Evolutionary conservation across 345 rosid species (phyloP).

Genomic region (Cardiospermum halicacabum): DNA sequence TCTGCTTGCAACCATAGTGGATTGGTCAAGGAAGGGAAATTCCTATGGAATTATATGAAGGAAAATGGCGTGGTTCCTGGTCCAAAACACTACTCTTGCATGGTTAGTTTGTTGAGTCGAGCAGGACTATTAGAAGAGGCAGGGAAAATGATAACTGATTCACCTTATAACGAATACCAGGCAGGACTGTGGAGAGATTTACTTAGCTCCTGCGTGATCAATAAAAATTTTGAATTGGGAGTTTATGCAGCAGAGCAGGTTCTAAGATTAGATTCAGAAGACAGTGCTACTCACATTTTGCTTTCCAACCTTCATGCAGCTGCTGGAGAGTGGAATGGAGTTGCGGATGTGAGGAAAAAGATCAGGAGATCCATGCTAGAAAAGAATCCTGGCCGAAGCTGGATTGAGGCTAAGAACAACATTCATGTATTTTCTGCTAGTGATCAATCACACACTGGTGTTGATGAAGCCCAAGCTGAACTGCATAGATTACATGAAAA

Average conservation of each 20-base stretch:
- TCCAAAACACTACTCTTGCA: conserved; percentile 79
- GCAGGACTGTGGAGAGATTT: conserved; percentile 78
- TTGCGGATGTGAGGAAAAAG: conserved; percentile 55
- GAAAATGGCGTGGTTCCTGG: conserved; percentile 43
- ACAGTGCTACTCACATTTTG: conserved; percentile 52
- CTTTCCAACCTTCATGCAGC: conserved; percentile 75
- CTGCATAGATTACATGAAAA: conserved; percentile 37
- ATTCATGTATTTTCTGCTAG: conserved; percentile 57
- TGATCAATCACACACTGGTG: conserved; percentile 41
- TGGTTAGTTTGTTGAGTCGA: conserved; percentile 71
- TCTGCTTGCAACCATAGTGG: conserved; percentile 80
- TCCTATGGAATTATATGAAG: conserved; percentile 62
- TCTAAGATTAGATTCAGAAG: conserved; percentile 49
- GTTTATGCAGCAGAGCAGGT: conserved; percentile 59
- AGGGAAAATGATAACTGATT: conserved; percentile 38
- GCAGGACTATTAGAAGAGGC: conserved; percentile 71
- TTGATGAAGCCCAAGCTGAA: conserved; percentile 40
- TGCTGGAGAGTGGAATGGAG: conserved; percentile 60
- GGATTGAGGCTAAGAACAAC: conserved; percentile 59
- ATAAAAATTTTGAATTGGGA: conserved; percentile 48
- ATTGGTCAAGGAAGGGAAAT: conserved; percentile 51
- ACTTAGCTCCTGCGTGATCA: conserved; percentile 60
- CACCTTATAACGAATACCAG: conserved; percentile 31
- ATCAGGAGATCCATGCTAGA: conserved; percentile 47
- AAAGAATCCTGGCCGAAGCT: conserved; percentile 78